Base-by-base conservation (phyloP, 306 rosid genomes). In the Sphenostylis stenocarpa region DNA sequence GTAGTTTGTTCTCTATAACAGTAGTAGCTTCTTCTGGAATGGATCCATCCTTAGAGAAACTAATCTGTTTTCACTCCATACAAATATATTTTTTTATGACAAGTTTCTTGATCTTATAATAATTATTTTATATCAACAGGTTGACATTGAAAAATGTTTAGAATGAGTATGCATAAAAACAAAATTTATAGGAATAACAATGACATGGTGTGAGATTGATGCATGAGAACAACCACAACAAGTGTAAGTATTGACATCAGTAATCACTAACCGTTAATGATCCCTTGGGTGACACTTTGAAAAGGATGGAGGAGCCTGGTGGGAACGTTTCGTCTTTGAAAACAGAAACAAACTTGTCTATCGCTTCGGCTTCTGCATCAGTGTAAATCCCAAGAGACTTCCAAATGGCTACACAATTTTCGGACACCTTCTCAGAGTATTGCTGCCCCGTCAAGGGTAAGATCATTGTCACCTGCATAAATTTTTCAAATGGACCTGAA, bases 221-320 rank as follows among this genome's bases (percentile, higher is more conserved):
- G 47, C 36, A 43, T 29, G 17, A 28, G 5, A 28, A 41, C 15
- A 41, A 3, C 45, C 2, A 31, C 43, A 51, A 51, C 6, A 1
- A 17, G 58, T 16, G 14, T 3, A 4, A 41, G 7, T 56, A 8
- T 51, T 23, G 56, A 49, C 6, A 16, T 16, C 1, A 84, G 28
- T 38, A 38, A 38, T 38, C 43, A 38, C 88, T 68, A 51, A 90
- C 98, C 89, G 73, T 77, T 70, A 92, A 65, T 13, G 96, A 81
- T 13, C 91, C 96, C 0, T 65, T 60, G 48, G 91, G 96, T 12
- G 84, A 85, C 5, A 86, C 88, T 0, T 91, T 90, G 87, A 91
- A 92, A 31, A 92, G 84, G 65, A 95, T 84, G 4, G 97, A 95
- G 3, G 97, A 75, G 63, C 85, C 93, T 0, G 99, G 90, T 28